Evolutionary conservation across 106 monocot species (phyloP).

Genomic region (Dioscorea dumetorum): DNA sequence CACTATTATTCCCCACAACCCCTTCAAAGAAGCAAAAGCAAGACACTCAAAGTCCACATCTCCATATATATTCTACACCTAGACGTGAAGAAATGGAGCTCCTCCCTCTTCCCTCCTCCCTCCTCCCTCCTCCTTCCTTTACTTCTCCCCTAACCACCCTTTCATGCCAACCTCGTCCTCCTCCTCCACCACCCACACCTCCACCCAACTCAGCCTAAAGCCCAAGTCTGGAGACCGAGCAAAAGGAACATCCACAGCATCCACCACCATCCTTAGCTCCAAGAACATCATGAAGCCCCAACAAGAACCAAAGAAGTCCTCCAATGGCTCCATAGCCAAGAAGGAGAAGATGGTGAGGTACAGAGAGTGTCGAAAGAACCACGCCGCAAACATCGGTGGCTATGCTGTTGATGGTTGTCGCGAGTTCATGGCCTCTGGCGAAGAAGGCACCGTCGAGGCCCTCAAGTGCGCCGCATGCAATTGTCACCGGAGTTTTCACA

Average conservation of each 20-base stretch:
- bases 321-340: constrained; percentile 13
- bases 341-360: constrained; percentile 28
- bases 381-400: constrained; percentile 59
- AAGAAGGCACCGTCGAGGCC: constrained; percentile 46
- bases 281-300: constrained; percentile 2
- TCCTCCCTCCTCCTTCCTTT: background rate
- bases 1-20: too few species aligned
- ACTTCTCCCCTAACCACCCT: background rate
- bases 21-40: too few species aligned
- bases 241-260: too few species aligned
- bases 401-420: constrained; percentile 76
- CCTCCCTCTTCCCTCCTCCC: background rate
- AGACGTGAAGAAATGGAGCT: constrained; percentile 4
- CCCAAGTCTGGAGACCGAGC: background rate
- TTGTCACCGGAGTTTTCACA: constrained; percentile 91
- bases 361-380: constrained; percentile 47
- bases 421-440: constrained; percentile 74
- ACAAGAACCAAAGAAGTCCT: constrained; percentile 13
- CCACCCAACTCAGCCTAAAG: background rate
- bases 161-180: constrained; percentile 16
- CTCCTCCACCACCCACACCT: background rate
- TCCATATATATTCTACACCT: constrained; percentile 1
- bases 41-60: background rate
- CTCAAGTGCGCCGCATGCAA: constrained; percentile 74
- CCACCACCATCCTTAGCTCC: background rate